Base-by-base conservation (phyloP, 768 basidiomycete species). In the Xerocomus potaroensis region DNA sequence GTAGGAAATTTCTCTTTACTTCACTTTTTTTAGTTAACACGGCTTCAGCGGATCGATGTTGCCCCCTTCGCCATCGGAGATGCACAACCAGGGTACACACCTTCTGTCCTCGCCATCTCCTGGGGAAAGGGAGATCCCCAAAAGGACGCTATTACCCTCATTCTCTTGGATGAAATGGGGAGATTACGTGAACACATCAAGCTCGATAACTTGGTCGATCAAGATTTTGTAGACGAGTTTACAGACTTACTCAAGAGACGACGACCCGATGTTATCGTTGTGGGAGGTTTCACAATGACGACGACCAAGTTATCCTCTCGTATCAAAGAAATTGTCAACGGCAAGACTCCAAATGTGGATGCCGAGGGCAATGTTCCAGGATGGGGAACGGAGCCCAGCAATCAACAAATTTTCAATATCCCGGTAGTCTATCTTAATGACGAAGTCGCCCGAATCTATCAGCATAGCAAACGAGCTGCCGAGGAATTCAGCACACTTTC, bases 91-190 rank as follows among this genome's bases (percentile, higher is more conserved):
- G 92, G 89, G 11, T 80, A 90, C 59, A 71, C 78, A 32, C 67
- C 93, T 39, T 75, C 84, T 18, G 91, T 98, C 18, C 76, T 99
- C 33, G 90, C 94, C 3, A 66, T 95, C 47, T 95, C 94, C 7
- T 93, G 91, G 84, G 96, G 96, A 30, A 86, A 89, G 68, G 96
- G 96, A 30, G 93, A 96, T 57, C 90, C 91, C 31, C 83, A 86
- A 58, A 88, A 87, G 59, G 95, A 99, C 65, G 83, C 85, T 7
- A 87, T 97, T 45, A 79, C 83, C 18, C 71, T 91, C 32, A 86
- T 94, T 47, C 89, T 83, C 70, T 62, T 97, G 37, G 94, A 97
- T 59, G 81, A 90, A 51, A 83, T 83, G 37, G 95, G 96, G 15
- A 85, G 90, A 39, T 73, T 94, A 60, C 86, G 91, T n/a, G 91